Conservation (phyloP, 2,329 filamentous ascomycete species). For the Cladosporium sphaerospermum region DNA sequence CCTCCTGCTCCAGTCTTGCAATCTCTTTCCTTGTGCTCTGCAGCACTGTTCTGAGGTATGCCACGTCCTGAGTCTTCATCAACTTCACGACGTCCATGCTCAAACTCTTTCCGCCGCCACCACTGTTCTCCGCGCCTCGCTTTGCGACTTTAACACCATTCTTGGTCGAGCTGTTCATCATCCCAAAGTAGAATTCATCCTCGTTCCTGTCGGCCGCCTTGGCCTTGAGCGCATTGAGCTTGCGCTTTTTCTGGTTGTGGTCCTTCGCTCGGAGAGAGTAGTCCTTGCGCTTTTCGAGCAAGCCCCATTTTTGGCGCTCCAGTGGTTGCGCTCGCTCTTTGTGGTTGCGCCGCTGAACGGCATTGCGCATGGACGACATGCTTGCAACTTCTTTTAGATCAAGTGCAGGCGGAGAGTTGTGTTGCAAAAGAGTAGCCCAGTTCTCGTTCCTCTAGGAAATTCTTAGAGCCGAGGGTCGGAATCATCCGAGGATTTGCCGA, state of each 20-base stretch:
- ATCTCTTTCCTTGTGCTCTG: conserved; percentile 50
- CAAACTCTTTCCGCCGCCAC: conserved; percentile 33
- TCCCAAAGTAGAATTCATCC: conserved; percentile 61
- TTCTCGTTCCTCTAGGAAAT: background rate
- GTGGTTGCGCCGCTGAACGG: conserved; percentile 75
- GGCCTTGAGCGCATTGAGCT: conserved; percentile 52
- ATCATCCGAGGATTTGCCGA: background rate
- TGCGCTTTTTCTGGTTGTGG: conserved; percentile 56
- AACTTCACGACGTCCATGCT: conserved; percentile 55
- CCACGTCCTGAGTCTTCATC: conserved; percentile 60
- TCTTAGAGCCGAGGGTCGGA: background rate
- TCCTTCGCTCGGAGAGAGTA: conserved; percentile 60
- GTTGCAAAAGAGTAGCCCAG: background rate
- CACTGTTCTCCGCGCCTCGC: conserved; percentile 37
- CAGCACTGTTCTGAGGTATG: conserved; percentile 54
- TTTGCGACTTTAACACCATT: conserved; percentile 40
- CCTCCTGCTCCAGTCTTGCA: conserved; percentile 40
- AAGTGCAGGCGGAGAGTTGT: background rate
- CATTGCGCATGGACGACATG: conserved; percentile 56
- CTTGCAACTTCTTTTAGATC: background rate
- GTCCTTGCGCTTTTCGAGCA: conserved; percentile 93
- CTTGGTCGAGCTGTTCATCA: conserved; percentile 50
- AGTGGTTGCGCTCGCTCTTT: conserved; percentile 81
- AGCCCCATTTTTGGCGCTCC: conserved; percentile 77
- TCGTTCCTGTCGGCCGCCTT: conserved; percentile 58